Evolutionary conservation across 495 filamentous ascomycete genomes (phyloP).

Genomic region (Darksidea phi): DNA sequence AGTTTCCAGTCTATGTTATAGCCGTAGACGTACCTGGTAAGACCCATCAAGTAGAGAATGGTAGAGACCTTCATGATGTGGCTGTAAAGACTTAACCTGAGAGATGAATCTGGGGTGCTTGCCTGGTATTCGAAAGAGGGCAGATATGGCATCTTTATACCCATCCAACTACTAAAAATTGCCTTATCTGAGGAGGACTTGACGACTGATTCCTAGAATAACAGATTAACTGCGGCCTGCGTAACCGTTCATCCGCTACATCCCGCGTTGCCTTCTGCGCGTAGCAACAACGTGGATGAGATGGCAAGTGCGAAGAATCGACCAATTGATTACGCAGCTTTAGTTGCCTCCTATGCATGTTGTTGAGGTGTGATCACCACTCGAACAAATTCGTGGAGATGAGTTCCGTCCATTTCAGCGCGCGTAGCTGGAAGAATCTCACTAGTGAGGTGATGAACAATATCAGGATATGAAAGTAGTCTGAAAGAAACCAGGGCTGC

Average conservation of each 20-base stretch:
- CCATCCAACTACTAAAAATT: background rate
- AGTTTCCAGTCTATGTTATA: background rate
- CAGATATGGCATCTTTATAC: slow-evolving; percentile 14
- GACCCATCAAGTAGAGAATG: slow-evolving; percentile 11
- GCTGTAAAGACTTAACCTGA: slow-evolving; percentile 3
- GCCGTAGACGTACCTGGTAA: slow-evolving; percentile 11
- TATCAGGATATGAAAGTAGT: slow-evolving; percentile 25
- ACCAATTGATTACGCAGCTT: no score
- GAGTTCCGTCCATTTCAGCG: background rate
- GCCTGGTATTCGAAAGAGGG: slow-evolving; percentile 7
- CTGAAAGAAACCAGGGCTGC: slow-evolving; percentile 4
- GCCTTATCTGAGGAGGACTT: background rate
- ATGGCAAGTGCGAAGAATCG: background rate
- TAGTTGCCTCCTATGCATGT: background rate
- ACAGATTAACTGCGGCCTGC: slow-evolving; percentile 25
- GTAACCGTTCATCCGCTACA: slow-evolving; percentile 18
- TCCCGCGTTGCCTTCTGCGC: background rate
- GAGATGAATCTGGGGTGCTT: slow-evolving; percentile 8
- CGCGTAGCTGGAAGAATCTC: background rate
- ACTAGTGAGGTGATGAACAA: slow-evolving; percentile 16
- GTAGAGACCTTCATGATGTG: slow-evolving; percentile 32
- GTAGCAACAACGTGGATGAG: slow-evolving; percentile 1
- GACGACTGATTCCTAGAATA: slow-evolving; percentile 8
- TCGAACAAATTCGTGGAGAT: slow-evolving; percentile 22
- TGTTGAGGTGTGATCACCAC: slow-evolving; percentile 11